Conservation (phyloP, 2,329 filamentous ascomycete genomes). For the Penicillium crustosum region DNA sequence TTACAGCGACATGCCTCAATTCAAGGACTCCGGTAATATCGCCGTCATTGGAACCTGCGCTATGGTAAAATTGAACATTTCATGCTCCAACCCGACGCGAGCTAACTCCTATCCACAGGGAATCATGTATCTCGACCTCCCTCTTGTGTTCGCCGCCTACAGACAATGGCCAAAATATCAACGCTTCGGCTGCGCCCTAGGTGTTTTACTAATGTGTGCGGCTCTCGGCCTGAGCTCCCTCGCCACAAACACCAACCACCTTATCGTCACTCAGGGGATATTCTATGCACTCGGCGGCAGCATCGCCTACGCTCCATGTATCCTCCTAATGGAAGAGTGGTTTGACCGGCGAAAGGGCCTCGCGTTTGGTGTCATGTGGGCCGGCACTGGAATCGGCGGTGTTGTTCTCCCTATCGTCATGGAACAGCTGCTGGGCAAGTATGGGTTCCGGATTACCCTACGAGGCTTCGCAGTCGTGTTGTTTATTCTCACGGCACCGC, state of each 20-base stretch:
- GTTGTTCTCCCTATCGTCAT: conserved; percentile 46
- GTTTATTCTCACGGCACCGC: conserved; percentile 37
- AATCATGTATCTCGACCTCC: conserved; percentile 8
- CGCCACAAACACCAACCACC: conserved; percentile 20
- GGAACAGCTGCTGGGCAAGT: conserved; percentile 42
- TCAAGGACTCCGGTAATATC: conserved; percentile 15
- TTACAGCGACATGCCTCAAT: conserved; percentile 19
- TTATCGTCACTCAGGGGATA: conserved; percentile 27
- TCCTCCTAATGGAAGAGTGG: conserved; percentile 52
- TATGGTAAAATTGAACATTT: conserved; percentile 4
- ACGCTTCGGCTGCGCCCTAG: conserved; percentile 19
- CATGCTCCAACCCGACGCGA: neutral
- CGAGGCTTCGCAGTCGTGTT: conserved; percentile 42
- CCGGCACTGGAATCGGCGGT: conserved; percentile 35
- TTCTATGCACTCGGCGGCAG: conserved; percentile 47
- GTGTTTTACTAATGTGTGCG: conserved; percentile 25
- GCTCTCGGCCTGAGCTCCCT: conserved; percentile 25
- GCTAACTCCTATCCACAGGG: neutral
- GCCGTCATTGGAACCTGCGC: conserved; percentile 27
- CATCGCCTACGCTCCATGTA: conserved; percentile 48
- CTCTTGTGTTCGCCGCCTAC: conserved; percentile 20
- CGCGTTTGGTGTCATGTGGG: conserved; percentile 48
- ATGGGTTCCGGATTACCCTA: conserved; percentile 45
- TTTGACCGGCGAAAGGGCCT: conserved; percentile 49
- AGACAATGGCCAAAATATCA: conserved; percentile 16